Evolutionary conservation across 129 eudicot species (phyloP), one percentile per base, ranked within the genome.

Genomic region (Artemisia tridentata): DNA sequence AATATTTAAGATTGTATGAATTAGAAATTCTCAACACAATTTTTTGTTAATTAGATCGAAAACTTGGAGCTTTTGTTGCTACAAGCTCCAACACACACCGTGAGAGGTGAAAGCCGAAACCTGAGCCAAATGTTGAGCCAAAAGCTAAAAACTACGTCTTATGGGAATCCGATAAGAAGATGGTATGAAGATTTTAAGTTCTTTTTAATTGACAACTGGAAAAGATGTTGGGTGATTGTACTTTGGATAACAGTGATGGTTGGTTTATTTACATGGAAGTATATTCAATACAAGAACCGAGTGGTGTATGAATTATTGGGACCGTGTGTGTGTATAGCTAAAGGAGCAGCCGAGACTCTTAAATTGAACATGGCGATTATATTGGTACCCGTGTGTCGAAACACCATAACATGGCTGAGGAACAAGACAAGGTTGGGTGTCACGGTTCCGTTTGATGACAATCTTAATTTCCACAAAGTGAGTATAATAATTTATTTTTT

Each of bases 331-430:
- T 82, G 91, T 65, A 49, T 85, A 51, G 98, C 98, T 3, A 92
- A 92, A 75, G 98, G 98, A 10, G 98, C 95, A 3, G 98, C 96
- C 21, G 98, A 92, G 84, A 92, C 95, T 0, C 77, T 92, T 8
- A 92, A 92, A 83, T 57, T 92, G 50, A 92, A 92, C 80, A 92
- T 92, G 98, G 96, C 98, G 1, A 60, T 92, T 50, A 88, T 92
- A 43, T 72, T 92, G 29, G 78, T 92, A 3, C 98, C 98, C 1
- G 92, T 91, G 48, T 88, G 97, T 71, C 85, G 97, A 15, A 91
- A 91, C 76, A 86, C 93, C 5, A 86, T 88, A 68, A 92, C 98
- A 3, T 92, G 96, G 96, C 88, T 92, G 14, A 81, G 96, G 75
- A 88, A 83, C 91, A 92, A 83, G 82, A 84, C 92, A 19, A 69